Base-by-base conservation (phyloP, 495 filamentous ascomycete species). In the Talaromyces borbonicus region DNA sequence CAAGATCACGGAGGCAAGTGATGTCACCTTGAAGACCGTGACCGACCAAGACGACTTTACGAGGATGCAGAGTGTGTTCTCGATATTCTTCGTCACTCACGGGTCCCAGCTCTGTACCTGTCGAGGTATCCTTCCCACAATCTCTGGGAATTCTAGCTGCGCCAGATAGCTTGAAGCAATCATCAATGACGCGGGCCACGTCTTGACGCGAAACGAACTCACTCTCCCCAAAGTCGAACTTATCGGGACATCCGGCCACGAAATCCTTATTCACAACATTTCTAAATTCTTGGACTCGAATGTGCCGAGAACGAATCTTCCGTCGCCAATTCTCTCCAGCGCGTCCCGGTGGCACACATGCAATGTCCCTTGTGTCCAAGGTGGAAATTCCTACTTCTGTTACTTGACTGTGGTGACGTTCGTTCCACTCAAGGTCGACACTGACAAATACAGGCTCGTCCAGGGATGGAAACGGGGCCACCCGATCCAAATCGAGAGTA, bases 301-400 rank as follows among this genome's bases (percentile, higher is more conserved):
- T 77, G 58, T 98, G 92, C 22, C 80, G 75, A 12, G 78, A 75
- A 30, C 71, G 65, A 49, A 97, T 81, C 19, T 69, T 56, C 1
- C 64, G 52, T 8, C 73, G 67, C 90, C 90, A 89, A 48, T 78
- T 68, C 35, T 62, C 49, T 3, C 78, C 83, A 26, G 61, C 56
- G 8, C 69, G 50, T 8, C 84, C 83, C 16, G 85, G 85, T 2
- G 77, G 52, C 19, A 79, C 19, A 9, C 56, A 58, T 14, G 52
- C 51, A 25, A 75, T 63, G 47, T 84, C 75, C 8, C 62, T 50
- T 3, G 83, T 87, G 62, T 98, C 92, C 16, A 98, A 76, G 8
- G 75, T 79, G 7, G 87, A 81, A 38, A 98, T 71, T 26, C 92
- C 92, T 43, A 98, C 71, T 58, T 98, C 92, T 3, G 88, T 94